Conservation (phyloP, 1,284 basidiomycete genomes). For the Ceratobasidium theobromae region DNA sequence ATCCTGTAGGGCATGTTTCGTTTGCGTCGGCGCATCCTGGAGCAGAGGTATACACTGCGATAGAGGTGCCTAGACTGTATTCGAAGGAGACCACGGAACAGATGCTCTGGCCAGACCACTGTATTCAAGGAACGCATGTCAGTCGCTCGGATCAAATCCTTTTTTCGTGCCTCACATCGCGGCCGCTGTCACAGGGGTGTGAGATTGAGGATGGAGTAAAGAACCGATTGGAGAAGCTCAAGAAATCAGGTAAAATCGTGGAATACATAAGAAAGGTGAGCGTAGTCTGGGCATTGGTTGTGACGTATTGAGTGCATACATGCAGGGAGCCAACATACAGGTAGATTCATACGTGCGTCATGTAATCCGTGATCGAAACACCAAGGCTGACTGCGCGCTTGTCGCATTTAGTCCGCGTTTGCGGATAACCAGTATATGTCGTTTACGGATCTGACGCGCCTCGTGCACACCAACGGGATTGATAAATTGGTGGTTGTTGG, state of each 20-base stretch:
- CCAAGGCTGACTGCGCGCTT: background rate
- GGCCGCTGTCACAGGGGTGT: slow-evolving; percentile 42
- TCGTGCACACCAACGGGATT: slow-evolving; percentile 46
- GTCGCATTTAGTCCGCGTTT: slow-evolving; percentile 40
- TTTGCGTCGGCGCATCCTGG: slow-evolving; percentile 58
- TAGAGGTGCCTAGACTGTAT: slow-evolving; percentile 45
- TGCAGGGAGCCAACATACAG: slow-evolving; percentile 46
- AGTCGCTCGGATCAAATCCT: slow-evolving; percentile 1
- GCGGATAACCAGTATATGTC: slow-evolving; percentile 44
- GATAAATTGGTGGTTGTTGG: slow-evolving; percentile 56
- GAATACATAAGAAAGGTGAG: slow-evolving; percentile 37
- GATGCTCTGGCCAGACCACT: slow-evolving; percentile 65
- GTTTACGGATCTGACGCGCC: slow-evolving; percentile 44
- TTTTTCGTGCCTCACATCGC: slow-evolving; percentile 17
- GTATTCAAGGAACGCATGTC: slow-evolving; percentile 48
- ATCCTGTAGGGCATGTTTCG: slow-evolving; percentile 61
- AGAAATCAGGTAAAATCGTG: slow-evolving; percentile 41
- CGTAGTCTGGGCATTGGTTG: background rate
- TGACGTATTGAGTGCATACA: slow-evolving; percentile 41
- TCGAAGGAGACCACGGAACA: slow-evolving; percentile 47
- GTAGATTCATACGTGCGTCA: slow-evolving; percentile 55
- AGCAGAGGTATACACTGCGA: slow-evolving; percentile 47
- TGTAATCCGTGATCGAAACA: background rate
- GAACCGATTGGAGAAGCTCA: slow-evolving; percentile 41
- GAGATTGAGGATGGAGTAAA: slow-evolving; percentile 48